Evolutionary conservation across 345 rosid species (phyloP).

Genomic region (Reutealis trisperma): DNA sequence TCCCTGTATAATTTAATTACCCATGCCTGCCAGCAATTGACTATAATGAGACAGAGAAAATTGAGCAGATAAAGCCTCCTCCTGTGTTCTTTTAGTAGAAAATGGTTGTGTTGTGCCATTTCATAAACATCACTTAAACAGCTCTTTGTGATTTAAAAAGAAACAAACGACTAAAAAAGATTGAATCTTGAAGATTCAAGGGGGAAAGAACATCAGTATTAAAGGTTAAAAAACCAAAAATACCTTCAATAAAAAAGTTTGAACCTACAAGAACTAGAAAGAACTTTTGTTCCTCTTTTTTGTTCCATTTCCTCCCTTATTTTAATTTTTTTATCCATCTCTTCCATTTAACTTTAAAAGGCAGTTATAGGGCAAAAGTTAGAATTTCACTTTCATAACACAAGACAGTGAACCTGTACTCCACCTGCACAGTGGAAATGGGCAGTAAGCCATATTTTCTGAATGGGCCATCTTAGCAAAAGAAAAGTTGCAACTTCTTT

Average conservation of each 20-base stretch:
- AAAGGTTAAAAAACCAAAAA: neutral
- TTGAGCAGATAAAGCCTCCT: conserved; percentile 10
- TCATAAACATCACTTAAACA: neutral
- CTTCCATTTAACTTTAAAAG: neutral
- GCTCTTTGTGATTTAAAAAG: neutral
- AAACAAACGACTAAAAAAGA: neutral
- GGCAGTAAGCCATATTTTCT: conserved; percentile 37
- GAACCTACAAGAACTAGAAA: neutral
- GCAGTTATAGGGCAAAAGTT: conserved; percentile 7
- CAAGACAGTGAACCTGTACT: conserved; percentile 43
- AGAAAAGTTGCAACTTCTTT: neutral
- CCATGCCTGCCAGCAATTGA: conserved; percentile 9
- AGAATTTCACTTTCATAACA: conserved; percentile 35
- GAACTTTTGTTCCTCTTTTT: neutral
- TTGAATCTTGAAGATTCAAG: neutral
- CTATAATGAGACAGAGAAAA: neutral
- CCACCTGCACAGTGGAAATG: conserved; percentile 54
- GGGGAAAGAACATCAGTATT: neutral
- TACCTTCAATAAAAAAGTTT: neutral
- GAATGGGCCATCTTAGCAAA: conserved; percentile 21
- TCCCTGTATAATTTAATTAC: neutral
- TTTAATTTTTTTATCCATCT: neutral
- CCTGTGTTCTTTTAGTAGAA: neutral
- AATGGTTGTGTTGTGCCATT: neutral
- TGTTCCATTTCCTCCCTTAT: neutral